A percentile compares a stretch with the other conserved stretches of the same genome.
phyloP scores from a whole-genome alignment of 2,329 filamentous ascomycete species.

The Pseudogymnoascus sp. region DNA sequence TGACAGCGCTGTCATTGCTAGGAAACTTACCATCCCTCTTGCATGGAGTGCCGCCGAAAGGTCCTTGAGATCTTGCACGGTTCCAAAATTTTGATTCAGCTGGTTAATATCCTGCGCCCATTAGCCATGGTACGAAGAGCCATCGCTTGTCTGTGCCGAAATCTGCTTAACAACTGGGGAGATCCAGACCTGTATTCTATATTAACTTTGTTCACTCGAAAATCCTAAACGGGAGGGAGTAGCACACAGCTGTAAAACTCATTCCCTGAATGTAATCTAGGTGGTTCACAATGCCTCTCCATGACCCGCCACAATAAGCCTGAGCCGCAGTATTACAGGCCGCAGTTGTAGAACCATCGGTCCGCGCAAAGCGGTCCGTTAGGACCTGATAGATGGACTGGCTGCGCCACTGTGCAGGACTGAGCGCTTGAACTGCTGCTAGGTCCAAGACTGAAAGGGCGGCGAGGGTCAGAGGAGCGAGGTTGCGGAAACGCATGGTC shows the following conservation, averaged over 20 bases:
- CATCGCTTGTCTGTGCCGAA: conserved; percentile 34
- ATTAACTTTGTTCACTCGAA: neutral
- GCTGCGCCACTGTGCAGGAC: conserved; percentile 30
- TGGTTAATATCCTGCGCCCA: conserved; percentile 41
- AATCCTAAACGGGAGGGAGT: neutral
- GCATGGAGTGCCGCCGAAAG: conserved; percentile 38
- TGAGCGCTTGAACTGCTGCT: neutral
- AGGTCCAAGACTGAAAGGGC: neutral
- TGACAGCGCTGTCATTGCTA: neutral
- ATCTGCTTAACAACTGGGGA: conserved; percentile 37
- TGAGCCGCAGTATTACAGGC: conserved; percentile 18
- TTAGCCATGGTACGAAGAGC: conserved; percentile 42
- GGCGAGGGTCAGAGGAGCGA: neutral
- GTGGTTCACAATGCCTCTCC: conserved; percentile 42
- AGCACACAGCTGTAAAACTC: conserved; percentile 39
- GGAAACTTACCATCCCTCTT: conserved; percentile 33
- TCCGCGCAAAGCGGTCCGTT: conserved; percentile 38
- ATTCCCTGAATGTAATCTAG: conserved; percentile 26
- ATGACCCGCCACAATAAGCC: conserved; percentile 45
- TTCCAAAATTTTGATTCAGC: conserved; percentile 43
- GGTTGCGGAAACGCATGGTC: neutral
- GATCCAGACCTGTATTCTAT: conserved; percentile 27
- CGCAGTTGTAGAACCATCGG: conserved; percentile 26
- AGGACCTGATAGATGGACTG: conserved; percentile 39
- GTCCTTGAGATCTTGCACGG: conserved; percentile 39